phyloP scores from a whole-genome alignment of 352 stramenopile species.

The Globisporangium middletonii region DNA sequence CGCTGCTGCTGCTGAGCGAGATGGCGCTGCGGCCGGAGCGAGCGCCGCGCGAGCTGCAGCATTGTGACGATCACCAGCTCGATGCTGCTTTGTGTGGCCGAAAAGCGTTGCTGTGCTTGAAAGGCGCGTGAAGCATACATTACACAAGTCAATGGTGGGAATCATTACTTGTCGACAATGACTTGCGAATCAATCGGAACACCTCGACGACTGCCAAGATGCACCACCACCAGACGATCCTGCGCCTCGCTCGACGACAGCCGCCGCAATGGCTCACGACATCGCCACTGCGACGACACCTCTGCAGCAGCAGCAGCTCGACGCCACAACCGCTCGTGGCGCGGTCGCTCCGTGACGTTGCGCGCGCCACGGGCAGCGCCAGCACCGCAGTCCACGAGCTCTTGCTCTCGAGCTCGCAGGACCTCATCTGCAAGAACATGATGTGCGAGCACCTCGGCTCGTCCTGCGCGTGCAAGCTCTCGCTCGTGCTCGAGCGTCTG shows the following conservation, averaged over 20 bases:
- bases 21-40: slow-evolving; percentile 3
- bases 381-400: slow-evolving; percentile 45
- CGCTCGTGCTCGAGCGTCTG: slow-evolving; percentile 68
- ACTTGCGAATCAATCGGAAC: too few species aligned
- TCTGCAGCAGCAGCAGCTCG: background rate
- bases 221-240: too few species aligned
- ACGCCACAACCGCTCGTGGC: background rate
- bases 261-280: background rate
- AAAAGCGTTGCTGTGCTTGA: background rate
- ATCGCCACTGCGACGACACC: background rate
- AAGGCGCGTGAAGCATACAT: too few species aligned
- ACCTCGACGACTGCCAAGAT: too few species aligned
- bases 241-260: background rate
- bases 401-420: slow-evolving; percentile 64
- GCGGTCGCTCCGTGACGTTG: slow-evolving; percentile 59
- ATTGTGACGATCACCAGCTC: slow-evolving; percentile 1
- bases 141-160: too few species aligned
- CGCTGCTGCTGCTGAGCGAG: slow-evolving; percentile 3
- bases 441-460: slow-evolving; percentile 90
- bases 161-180: too few species aligned
- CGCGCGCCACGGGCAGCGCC: slow-evolving; percentile 27
- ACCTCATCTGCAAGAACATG: slow-evolving; percentile 88
- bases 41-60: slow-evolving; percentile 9
- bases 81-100: background rate
- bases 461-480: slow-evolving; percentile 80